Evolutionary conservation across 1,139 yeast genomes (phyloP), one percentile per base, ranked within the genome.

Genomic region (Kodamaea ohmeri): DNA sequence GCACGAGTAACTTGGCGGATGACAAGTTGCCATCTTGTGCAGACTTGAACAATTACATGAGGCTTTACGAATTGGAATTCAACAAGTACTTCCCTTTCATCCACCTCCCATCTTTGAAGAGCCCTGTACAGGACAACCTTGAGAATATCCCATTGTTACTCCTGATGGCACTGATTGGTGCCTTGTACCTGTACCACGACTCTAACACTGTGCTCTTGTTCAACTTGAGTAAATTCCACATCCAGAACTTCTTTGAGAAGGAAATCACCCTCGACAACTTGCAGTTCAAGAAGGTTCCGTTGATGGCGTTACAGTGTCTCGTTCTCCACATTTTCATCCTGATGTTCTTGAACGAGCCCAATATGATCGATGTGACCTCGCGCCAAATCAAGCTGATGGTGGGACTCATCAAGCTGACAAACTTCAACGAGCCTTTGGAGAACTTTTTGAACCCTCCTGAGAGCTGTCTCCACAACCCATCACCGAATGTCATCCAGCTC

Each of bases 141-240:
- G 86, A 82, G 36, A 83, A 84, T 55, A 79, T 84, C 42, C 92
- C 96, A 1, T 65, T 89, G 38, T 59, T 88, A n/a, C 65, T 88
- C 39, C 77, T 92, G 9, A 85, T 89, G 78, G 84, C 95, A 1
- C 84, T 95, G 16, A 78, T 89, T 43, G 97, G 97, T 31, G 96
- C 97, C 0, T 67, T 89, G 19, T 87, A 87, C 52, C 78, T 86
- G 1, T 87, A 84, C 60, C 95, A 89, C 56, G 84, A 86, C 18
- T 67, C 80, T 27, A 85, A 85, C 53, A 85, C 96, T 0, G 71
- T 83, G 49, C 69, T 85, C 15, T 66, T 89, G 39, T 88, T 86
- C 61, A 88, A 87, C 55, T 74, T 88, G 38, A 79, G 95, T 8
- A 77, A 92, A 54, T 80, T 76, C 48, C 82, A 86, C 49, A 82